Percentiles rank a stretch among this genome's conserved stretches.
These are phyloP conservation scores for Rhamnella rubrinervis DNA, from an alignment of 331 rosid genomes.

Conservation along the genomic window DNA sequence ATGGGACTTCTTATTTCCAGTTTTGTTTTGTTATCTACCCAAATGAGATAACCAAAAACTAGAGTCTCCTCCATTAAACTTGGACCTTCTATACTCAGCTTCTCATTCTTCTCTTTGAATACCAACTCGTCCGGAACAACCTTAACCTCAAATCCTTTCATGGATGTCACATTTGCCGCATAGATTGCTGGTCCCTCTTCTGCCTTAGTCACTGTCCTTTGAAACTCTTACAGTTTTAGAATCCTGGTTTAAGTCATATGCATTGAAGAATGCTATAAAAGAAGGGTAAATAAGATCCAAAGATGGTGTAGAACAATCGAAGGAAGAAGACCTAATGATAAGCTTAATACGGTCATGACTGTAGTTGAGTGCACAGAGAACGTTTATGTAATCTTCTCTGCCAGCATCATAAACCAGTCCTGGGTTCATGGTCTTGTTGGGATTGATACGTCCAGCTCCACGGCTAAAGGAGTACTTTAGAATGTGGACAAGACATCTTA, in stretches of 20 bases:
- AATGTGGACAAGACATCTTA: too few relatives aligned
- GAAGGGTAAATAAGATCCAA: conserved; percentile 85
- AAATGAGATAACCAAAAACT: conserved; percentile 55
- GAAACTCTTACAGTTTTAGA: conserved; percentile 34
- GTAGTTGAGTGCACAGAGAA: conserved; percentile 63
- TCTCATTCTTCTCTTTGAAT: conserved; percentile 52
- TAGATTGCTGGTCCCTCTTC: conserved; percentile 48
- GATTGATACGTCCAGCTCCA: conserved; percentile 70
- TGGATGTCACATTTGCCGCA: conserved; percentile 36
- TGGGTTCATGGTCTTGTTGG: conserved; percentile 66
- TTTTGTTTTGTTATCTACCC: conserved; percentile 39
- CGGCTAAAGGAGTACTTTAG: conserved; percentile 44
- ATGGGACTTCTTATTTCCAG: conserved; percentile 67
- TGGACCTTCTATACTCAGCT: conserved; percentile 42
- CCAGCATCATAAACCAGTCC: conserved; percentile 64
- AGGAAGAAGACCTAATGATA: conserved; percentile 38
- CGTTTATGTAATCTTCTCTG: conserved; percentile 54
- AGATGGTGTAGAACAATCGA: conserved; percentile 45
- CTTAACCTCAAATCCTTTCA: conserved; percentile 38
- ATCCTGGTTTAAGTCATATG: conserved; percentile 11
- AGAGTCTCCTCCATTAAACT: conserved; percentile 16
- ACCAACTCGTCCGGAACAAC: conserved; percentile 45
- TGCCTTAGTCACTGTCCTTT: conserved; percentile 55
- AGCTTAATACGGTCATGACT: conserved; percentile 31
- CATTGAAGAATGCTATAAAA: conserved; percentile 52